Percentiles rank a stretch among this genome's conserved stretches.
Conservation (phyloP, 306 rosid genomes). For the Vicia villosa region DNA sequence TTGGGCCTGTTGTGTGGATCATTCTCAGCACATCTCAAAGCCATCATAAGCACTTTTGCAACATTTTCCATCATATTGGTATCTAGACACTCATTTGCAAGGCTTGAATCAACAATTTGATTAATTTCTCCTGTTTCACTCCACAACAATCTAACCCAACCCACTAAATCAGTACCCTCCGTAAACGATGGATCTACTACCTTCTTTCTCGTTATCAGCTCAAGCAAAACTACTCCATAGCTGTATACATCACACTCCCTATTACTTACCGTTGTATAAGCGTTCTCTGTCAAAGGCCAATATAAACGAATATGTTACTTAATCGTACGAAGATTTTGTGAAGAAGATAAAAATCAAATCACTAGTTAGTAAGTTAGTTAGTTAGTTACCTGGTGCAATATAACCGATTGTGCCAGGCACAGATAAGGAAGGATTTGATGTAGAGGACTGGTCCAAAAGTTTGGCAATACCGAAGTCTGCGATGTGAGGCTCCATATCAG, state of each 20-base stretch:
- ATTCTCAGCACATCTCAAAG: conserved; percentile 61
- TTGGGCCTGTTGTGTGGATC: conserved; percentile 67
- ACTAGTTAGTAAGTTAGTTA: not conserved
- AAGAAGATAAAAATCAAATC: conserved; percentile 19
- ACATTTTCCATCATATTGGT: conserved; percentile 48
- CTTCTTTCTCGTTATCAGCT: conserved; percentile 74
- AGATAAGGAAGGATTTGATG: conserved; percentile 42
- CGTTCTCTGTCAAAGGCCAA: conserved; percentile 57
- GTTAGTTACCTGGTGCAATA: conserved; percentile 78
- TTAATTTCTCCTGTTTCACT: conserved; percentile 45
- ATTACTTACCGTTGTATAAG: conserved; percentile 48
- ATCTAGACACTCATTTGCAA: conserved; percentile 49
- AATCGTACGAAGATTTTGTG: not conserved
- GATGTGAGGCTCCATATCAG: conserved; percentile 81
- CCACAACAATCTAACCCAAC: conserved; percentile 65
- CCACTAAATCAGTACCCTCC: conserved; percentile 49
- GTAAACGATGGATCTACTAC: conserved; percentile 53
- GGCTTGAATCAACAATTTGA: conserved; percentile 58
- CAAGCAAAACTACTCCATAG: conserved; percentile 77
- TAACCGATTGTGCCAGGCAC: conserved; percentile 77
- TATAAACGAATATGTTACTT: conserved; percentile 7
- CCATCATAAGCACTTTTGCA: conserved; percentile 51
- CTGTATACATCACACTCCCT: conserved; percentile 76
- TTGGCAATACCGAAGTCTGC: conserved; percentile 88
- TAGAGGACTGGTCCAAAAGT: conserved; percentile 64